These are phyloP conservation scores for Pyracantha coccinea DNA, from an alignment of 331 rosid species.

Conservation along the genomic window DNA sequence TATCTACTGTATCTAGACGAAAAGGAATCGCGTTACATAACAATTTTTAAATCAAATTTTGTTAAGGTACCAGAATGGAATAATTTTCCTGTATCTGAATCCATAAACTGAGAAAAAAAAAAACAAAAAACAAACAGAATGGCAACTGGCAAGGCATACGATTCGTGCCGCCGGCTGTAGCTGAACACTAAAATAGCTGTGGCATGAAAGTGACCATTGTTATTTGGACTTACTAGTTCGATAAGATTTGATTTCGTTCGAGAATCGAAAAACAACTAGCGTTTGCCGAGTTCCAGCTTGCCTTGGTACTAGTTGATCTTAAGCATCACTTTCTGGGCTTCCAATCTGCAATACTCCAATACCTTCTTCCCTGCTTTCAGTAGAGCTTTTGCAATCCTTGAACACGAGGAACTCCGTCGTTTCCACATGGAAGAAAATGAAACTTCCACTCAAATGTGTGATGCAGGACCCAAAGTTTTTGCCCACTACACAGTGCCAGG, in stretches of 20 bases:
- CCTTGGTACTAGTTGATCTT: neutral
- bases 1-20: neutral
- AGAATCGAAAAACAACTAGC: neutral
- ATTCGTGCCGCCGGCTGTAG: neutral
- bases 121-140: neutral
- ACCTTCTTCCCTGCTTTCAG: constrained; percentile 44
- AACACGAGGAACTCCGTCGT: constrained; percentile 68
- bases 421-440: constrained; percentile 54
- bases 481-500: constrained; percentile 66
- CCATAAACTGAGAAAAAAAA: neutral
- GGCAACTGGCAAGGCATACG: neutral
- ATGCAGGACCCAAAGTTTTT: constrained; percentile 67
- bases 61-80: neutral
- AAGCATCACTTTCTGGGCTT: constrained; percentile 6
- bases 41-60: neutral
- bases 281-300: neutral
- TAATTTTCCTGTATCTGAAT: neutral
- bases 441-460: constrained; percentile 50
- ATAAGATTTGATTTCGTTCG: neutral
- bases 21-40: neutral
- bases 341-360: constrained; percentile 26
- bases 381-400: constrained; percentile 51
- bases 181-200: neutral
- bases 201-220: neutral
- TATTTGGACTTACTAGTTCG: neutral